Conservation (phyloP, 2,329 filamentous ascomycete genomes). For the Fusarium sp. region DNA sequence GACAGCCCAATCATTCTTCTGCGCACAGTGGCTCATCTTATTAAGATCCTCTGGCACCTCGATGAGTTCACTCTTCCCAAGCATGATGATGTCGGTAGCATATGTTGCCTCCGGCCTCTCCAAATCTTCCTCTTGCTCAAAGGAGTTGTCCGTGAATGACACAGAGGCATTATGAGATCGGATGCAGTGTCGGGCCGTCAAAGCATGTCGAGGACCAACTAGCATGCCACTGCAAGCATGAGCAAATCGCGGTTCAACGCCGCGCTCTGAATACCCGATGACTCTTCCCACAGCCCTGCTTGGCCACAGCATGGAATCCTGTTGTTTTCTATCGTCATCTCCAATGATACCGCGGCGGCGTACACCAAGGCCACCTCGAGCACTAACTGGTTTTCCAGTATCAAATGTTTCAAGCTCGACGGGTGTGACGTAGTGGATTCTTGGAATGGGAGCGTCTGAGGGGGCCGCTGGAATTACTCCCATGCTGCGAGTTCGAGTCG, state of each 20-base stretch:
- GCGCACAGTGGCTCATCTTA: neutral
- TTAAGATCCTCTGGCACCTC: neutral
- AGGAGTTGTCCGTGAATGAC: neutral
- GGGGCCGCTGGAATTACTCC: no score
- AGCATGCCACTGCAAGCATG: conserved; percentile 5
- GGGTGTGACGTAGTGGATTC: neutral
- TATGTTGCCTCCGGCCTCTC: neutral
- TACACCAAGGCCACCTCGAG: no score
- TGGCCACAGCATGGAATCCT: no score
- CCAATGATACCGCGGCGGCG: neutral
- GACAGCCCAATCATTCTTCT: conserved; percentile 14
- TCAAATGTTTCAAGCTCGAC: neutral
- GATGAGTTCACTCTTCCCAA: neutral
- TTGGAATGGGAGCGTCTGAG: neutral
- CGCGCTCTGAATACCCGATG: neutral
- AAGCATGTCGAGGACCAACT: conserved; percentile 18
- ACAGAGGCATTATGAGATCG: accelerated
- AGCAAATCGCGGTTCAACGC: accelerated
- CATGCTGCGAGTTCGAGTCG: neutral
- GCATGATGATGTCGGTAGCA: neutral
- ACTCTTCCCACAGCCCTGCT: neutral
- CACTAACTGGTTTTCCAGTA: neutral
- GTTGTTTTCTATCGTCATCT: neutral
- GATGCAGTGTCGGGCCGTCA: conserved; percentile 15
- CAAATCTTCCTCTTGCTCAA: no score